Base-by-base conservation (phyloP, 257 asterid species). In the Jasminum sambac region DNA sequence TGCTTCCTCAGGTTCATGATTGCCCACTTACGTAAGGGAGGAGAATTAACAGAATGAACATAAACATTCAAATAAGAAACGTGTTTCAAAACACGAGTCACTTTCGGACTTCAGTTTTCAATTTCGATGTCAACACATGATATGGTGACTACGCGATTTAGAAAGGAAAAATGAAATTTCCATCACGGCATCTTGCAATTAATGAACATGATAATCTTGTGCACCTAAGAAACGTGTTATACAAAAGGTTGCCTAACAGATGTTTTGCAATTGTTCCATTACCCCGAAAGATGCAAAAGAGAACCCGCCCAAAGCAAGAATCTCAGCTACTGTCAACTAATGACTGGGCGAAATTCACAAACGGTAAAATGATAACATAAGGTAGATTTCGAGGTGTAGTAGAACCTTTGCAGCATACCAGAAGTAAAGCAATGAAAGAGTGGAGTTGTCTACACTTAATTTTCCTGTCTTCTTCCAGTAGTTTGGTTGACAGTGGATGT, bases 211-310 rank as follows among this genome's bases (percentile, higher is more conserved):
- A 9, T 55, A 34, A 7, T 55, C 16, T n/a, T 46, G 5, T 50
- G 59, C 70, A 43, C 34, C 70, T 44, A 42, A 26, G n/a, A 9
- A 2, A 39, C 44, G 25, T 9, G 13, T 58, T 39, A 36, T 5
- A 30, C 21, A 11, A 57, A 73, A 59, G 23, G 17, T 34, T 5
- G 24, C 57, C 44, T 67, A 44, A 8, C 16, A 14, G 34, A 70
- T 73, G 66, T 74, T 23, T 60, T 23, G 9, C 23, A 60, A 46
- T 17, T 44, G 48, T 48, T 60, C 9, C 5, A 48, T 23, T 17
- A 58, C 40, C 14, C 57, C 10, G 26, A 25, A 19, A 55, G 26
- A 10, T 55, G 34, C 30, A 17, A 11, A 8, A 23, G 62, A 11
- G 30, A 19, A 19, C 16, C 62, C 62, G 0, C 23, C 34, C 62